Percentiles rank a stretch among this genome's conserved stretches.
These are phyloP conservation scores for Anacardium occidentale DNA, from an alignment of 345 rosid species.

Conservation along the genomic window DNA sequence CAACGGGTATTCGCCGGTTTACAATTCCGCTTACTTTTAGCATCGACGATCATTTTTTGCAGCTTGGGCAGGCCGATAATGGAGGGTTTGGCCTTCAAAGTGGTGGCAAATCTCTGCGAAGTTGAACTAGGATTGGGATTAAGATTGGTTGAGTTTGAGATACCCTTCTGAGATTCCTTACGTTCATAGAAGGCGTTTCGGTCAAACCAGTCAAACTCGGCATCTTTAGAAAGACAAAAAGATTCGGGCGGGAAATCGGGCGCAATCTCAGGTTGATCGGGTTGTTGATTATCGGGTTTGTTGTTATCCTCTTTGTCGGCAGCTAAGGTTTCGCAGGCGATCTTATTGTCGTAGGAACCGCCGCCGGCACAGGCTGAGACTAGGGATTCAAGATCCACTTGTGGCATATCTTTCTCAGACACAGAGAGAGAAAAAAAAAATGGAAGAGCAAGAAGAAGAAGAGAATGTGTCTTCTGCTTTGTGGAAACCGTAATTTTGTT, in stretches of 20 bases:
- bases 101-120: constrained; percentile 59
- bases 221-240: constrained; percentile 71
- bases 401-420: constrained; percentile 40
- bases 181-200: constrained; percentile 81
- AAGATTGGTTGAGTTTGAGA: constrained; percentile 30
- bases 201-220: constrained; percentile 80
- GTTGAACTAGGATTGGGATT: constrained; percentile 34
- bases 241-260: constrained; percentile 86
- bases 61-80: constrained; percentile 77
- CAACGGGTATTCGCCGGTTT: constrained; percentile 46
- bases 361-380: constrained; percentile 70
- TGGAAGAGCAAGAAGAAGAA: background rate
- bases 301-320: background rate
- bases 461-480: background rate
- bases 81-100: constrained; percentile 57
- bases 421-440: constrained; percentile 16
- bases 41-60: constrained; percentile 51
- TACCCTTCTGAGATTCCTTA: constrained; percentile 69
- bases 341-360: constrained; percentile 56
- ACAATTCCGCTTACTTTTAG: constrained; percentile 48
- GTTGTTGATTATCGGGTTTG: constrained; percentile 1
- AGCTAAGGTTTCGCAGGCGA: constrained; percentile 62
- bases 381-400: constrained; percentile 71
- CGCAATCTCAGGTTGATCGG: constrained; percentile 26
- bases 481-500: background rate